A percentile compares a stretch with the other conserved stretches of the same genome.
These are phyloP conservation scores for Neurospora discreta DNA, from an alignment of 495 filamentous ascomycete species.

Conservation along the genomic window DNA sequence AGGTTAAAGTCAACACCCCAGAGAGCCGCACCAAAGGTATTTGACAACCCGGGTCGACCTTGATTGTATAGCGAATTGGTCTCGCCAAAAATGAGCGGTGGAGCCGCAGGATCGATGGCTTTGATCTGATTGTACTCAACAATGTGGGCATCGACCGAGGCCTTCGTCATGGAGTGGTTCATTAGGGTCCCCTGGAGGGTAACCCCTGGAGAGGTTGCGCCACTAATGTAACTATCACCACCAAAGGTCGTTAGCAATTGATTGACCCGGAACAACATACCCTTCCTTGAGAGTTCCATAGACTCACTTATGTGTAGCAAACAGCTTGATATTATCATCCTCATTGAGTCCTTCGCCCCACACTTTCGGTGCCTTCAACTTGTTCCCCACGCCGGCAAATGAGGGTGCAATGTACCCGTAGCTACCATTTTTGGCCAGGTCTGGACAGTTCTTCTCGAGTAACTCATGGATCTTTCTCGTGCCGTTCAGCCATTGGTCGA, in stretches of 20 bases:
- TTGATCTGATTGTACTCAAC: slow-evolving; percentile 32
- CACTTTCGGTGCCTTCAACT: slow-evolving; percentile 36
- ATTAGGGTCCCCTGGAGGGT: slow-evolving; percentile 54
- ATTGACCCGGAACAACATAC: too few relatives aligned
- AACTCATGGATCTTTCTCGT: slow-evolving; percentile 37
- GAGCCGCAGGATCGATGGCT: slow-evolving; percentile 23
- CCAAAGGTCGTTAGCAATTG: slow-evolving; percentile 3
- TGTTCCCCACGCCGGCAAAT: slow-evolving; percentile 45
- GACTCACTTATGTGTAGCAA: slow-evolving; percentile 54
- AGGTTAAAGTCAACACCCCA: slow-evolving; percentile 61
- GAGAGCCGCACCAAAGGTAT: slow-evolving; percentile 60
- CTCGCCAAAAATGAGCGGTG: slow-evolving; percentile 54
- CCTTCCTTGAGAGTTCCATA: not conserved
- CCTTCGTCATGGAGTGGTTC: slow-evolving; percentile 50
- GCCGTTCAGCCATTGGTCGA: slow-evolving; percentile 50
- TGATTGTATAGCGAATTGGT: slow-evolving; percentile 55
- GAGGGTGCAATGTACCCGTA: slow-evolving; percentile 51
- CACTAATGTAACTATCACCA: slow-evolving; percentile 48
- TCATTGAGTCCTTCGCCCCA: slow-evolving; percentile 43
- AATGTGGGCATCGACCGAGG: slow-evolving; percentile 36
- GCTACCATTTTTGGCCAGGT: slow-evolving; percentile 25
- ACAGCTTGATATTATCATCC: slow-evolving; percentile 40
- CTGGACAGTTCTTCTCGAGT: slow-evolving; percentile 42
- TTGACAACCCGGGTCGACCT: slow-evolving; percentile 51
- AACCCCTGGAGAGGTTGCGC: slow-evolving; percentile 49